Evolutionary conservation across 2,329 filamentous ascomycete genomes (phyloP), one percentile per base, ranked within the genome.

Genomic region (Nemania diffusa): DNA sequence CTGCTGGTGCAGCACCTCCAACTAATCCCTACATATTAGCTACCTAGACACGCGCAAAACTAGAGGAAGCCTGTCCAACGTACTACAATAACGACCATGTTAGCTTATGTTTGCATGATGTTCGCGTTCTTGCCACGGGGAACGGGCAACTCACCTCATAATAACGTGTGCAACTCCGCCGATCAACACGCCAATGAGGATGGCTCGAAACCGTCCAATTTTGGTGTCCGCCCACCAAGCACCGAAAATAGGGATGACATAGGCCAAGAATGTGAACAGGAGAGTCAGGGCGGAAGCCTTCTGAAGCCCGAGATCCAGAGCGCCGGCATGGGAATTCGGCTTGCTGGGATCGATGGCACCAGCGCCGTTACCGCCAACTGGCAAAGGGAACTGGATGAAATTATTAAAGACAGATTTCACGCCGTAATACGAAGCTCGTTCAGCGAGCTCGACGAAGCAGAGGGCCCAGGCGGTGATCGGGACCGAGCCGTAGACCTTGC

Each of bases 181-280:
- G 32, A 90, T 81, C 0, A 85, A 76, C 9, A 85, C 85, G 5
- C 83, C 83, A 34, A 67, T 69, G 67, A 88, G 80, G 71, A 92
- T 92, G 1, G 90, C 90, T 70, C 85, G 84, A 79, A 89, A 92
- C 58, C 89, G 87, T 48, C 90, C 91, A 64, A 87, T 83, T 73
- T 88, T 88, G 67, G 88, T 85, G 77, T 92, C 91, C 7, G 90
- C 89, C 27, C 88, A 73, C 72, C 83, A 87, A 11, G 84, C 87
- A 70, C 66, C 66, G 29, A 64, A 62, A 9, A 69, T 71, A 2
- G 69, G 69, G 34, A 71, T 57, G 15, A 83, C 72, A 69, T 85
- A 87, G 11, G 84, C 80, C 40, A 86, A 71, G 65, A 87, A 85
- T 3, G 75, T 80, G 75, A 81, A 85, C 37, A 81, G 77, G 27